Percentiles rank a stretch among this genome's conserved stretches.
Conservation (phyloP, 306 rosid species). For the Ammopiptanthus mongolicus region DNA sequence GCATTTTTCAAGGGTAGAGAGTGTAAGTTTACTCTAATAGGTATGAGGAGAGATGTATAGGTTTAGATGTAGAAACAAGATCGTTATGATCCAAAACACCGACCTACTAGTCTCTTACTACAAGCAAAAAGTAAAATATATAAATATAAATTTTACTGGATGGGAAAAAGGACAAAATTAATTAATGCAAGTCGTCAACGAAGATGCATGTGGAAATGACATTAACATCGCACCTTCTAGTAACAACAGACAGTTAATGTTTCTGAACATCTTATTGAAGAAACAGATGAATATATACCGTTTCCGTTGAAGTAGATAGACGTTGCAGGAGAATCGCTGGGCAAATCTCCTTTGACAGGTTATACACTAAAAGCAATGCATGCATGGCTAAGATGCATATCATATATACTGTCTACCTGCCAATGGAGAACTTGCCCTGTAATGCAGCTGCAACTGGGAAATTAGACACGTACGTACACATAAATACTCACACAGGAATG, state of each 20-base stretch:
- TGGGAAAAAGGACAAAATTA: too few relatives aligned
- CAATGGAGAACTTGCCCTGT: slow-evolving; percentile 59
- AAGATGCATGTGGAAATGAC: too few relatives aligned
- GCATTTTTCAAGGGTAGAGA: too few relatives aligned
- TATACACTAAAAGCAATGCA: slow-evolving; percentile 19
- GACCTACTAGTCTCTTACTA: too few relatives aligned
- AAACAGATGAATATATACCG: neutral
- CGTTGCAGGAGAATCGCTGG: slow-evolving; percentile 48
- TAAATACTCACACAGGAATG: neutral
- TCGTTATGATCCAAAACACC: too few relatives aligned
- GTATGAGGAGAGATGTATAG: too few relatives aligned
- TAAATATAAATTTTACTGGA: too few relatives aligned
- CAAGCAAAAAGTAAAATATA: too few relatives aligned
- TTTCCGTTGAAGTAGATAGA: neutral
- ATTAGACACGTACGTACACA: neutral
- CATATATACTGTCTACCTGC: slow-evolving; percentile 29
- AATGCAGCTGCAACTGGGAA: slow-evolving; percentile 35
- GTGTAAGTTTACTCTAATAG: too few relatives aligned
- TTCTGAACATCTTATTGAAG: neutral
- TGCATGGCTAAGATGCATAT: neutral
- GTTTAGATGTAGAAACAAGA: too few relatives aligned
- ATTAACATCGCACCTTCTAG: too few relatives aligned
- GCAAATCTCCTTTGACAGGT: slow-evolving; percentile 74
- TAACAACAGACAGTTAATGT: neutral
- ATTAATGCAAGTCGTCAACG: too few relatives aligned